phyloP scores from a whole-genome alignment of 164 flowering plant species.

The Vitis labrusca region DNA sequence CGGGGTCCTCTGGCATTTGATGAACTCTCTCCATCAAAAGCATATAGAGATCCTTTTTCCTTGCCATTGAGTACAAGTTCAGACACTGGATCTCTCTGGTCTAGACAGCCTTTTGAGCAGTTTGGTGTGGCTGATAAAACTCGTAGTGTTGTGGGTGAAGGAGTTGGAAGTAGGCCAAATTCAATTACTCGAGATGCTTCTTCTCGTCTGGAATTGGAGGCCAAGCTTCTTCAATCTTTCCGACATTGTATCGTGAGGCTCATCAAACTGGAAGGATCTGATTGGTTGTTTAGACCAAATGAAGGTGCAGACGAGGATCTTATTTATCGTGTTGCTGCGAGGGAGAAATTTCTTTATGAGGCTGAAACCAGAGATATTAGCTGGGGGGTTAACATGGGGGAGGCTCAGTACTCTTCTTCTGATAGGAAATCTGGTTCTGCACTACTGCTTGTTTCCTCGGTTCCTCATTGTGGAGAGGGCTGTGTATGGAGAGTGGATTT shows the following conservation, averaged over 20 bases:
- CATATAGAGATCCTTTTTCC: constrained; percentile 48
- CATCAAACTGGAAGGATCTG: constrained; percentile 87
- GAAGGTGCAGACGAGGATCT: constrained; percentile 95
- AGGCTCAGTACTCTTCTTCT: constrained; percentile 31
- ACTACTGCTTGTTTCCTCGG: constrained; percentile 36
- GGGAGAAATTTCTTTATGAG: constrained; percentile 71
- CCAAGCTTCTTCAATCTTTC: constrained; percentile 73
- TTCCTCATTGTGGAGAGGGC: constrained; percentile 86
- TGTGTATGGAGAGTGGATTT: constrained; percentile 79
- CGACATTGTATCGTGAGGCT: constrained; percentile 70
- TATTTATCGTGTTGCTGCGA: constrained; percentile 79
- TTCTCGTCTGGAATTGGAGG: constrained; percentile 53
- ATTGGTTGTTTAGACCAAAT: constrained; percentile 82
- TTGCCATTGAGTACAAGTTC: constrained; percentile 36
- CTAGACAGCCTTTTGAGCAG: constrained; percentile 89
- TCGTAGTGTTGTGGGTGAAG: constrained; percentile 23
- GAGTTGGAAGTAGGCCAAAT: constrained; percentile 18
- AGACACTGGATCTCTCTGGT: constrained; percentile 70
- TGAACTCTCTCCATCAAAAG: constrained; percentile 61
- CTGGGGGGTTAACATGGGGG: constrained; percentile 29
- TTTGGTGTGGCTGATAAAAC: constrained; percentile 69
- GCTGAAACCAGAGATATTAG: constrained; percentile 55
- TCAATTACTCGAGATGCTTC: constrained; percentile 27
- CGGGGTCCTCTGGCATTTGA: constrained; percentile 55
- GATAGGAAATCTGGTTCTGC: constrained; percentile 40